These are phyloP conservation scores for Leishmania martiniquensis DNA, from an alignment of 208 protist species.

Conservation along the genomic window DNA sequence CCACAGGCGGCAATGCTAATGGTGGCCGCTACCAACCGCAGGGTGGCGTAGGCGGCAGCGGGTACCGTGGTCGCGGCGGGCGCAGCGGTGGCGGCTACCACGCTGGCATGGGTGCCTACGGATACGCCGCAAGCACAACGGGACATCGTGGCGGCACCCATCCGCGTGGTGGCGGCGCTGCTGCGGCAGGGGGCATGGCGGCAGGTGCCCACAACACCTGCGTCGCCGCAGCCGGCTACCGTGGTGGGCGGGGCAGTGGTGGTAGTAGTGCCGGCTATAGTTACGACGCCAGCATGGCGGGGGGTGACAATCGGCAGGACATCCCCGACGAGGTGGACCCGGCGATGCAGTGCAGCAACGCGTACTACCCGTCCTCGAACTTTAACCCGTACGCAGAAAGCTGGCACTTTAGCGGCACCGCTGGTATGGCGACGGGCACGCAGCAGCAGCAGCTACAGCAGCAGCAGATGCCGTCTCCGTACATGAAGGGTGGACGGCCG, in stretches of 20 bases:
- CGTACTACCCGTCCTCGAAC: conserved; percentile 23
- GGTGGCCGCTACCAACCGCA: conserved; percentile 17
- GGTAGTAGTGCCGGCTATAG: background rate
- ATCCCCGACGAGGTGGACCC: conserved; percentile 11
- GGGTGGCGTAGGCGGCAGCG: conserved; percentile 5
- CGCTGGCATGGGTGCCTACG: conserved; percentile 10
- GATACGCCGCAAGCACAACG: conserved; percentile 14
- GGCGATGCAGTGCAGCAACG: conserved; percentile 7
- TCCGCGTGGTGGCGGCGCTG: background rate
- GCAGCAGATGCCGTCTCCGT: conserved; percentile 4
- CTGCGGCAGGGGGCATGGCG: conserved; percentile 2
- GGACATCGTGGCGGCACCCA: conserved; percentile 2
- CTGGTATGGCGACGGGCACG: conserved; percentile 6
- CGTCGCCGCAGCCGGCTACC: conserved; percentile 18
- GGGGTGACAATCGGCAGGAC: conserved; percentile 3
- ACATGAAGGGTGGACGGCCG: background rate
- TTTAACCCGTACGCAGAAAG: conserved; percentile 36
- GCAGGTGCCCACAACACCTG: background rate
- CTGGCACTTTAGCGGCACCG: conserved; percentile 26
- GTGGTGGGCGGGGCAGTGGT: conserved; percentile 15
- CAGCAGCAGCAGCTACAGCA: conserved; percentile 2
- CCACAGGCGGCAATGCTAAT: conserved; percentile 10
- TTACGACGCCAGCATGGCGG: background rate
- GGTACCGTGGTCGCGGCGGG: conserved; percentile 8
- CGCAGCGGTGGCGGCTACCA: conserved; percentile 14